These are phyloP conservation scores for Asterella californica DNA, from an alignment of 225 moss, liverwort and hornwort genomes.

Conservation along the genomic window DNA sequence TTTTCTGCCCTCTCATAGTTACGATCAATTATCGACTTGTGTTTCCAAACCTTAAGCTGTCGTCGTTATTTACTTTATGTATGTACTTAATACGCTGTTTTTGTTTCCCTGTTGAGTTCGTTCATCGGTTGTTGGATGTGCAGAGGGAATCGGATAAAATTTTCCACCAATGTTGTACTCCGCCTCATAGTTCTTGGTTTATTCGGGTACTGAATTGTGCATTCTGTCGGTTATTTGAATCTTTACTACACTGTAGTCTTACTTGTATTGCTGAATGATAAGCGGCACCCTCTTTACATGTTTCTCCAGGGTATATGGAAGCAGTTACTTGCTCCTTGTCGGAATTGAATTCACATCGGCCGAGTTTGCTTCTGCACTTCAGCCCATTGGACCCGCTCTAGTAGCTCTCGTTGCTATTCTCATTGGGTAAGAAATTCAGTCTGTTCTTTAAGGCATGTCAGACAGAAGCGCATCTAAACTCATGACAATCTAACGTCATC, in stretches of 20 bases:
- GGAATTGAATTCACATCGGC: constrained; percentile 61
- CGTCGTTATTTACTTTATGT: not conserved
- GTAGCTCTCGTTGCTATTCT: constrained; percentile 65
- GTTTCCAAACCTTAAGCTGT: not conserved
- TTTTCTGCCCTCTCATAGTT: too few relatives aligned
- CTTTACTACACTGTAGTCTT: not conserved
- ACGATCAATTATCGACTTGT: not conserved
- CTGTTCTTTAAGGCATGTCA: too few relatives aligned
- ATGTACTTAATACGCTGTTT: not conserved
- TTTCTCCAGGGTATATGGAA: constrained; percentile 66
- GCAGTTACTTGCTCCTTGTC: constrained; percentile 61
- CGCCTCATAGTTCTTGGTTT: constrained; percentile 62
- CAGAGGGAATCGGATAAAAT: constrained; percentile 53
- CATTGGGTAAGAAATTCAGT: constrained; percentile 45
- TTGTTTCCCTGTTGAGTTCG: not conserved
- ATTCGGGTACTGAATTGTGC: constrained; percentile 44
- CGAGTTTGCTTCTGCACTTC: constrained; percentile 52
- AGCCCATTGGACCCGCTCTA: constrained; percentile 61
- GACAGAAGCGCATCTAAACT: not conserved
- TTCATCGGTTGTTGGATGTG: constrained; percentile 9
- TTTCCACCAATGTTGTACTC: constrained; percentile 50
- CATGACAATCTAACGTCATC: not conserved
- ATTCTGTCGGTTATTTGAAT: not conserved
- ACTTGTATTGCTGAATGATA: not conserved
- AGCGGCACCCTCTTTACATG: not conserved